These are phyloP conservation scores for Plenodomus lindquistii DNA, from an alignment of 2,329 filamentous ascomycete genomes.

Conservation along the genomic window DNA sequence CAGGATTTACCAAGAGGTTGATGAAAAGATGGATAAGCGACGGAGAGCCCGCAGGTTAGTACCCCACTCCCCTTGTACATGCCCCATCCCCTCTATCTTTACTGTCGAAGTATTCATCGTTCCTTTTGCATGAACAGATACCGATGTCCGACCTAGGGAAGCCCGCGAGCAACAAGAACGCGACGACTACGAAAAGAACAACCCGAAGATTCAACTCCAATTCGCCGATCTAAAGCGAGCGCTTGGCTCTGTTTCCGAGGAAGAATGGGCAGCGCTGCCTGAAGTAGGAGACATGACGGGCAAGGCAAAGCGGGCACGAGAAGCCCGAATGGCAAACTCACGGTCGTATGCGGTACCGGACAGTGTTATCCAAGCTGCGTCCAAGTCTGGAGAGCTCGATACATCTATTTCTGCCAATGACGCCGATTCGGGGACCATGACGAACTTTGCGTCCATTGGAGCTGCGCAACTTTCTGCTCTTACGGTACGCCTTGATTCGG, in stretches of 20 bases:
- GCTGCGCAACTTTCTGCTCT: conserved; percentile 94
- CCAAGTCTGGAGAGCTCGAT: conserved; percentile 78
- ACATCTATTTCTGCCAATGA: conserved; percentile 76
- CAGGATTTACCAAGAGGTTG: conserved; percentile 90
- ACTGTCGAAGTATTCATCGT: conserved; percentile 64
- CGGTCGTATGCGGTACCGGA: conserved; percentile 96
- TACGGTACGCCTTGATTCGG: conserved; percentile 90
- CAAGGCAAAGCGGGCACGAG: conserved; percentile 83
- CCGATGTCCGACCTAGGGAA: conserved; percentile 82
- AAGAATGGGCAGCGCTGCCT: conserved; percentile 94
- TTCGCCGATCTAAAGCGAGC: conserved; percentile 95
- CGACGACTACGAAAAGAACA: conserved; percentile 95
- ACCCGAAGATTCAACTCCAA: conserved; percentile 97
- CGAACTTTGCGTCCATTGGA: conserved; percentile 97
- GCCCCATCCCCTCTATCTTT: conserved; percentile 29
- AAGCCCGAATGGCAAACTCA: conserved; percentile 68
- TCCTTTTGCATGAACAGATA: conserved; percentile 72
- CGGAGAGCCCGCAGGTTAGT: conserved; percentile 86
- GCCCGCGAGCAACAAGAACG: conserved; percentile 86
- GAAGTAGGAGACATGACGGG: conserved; percentile 97
- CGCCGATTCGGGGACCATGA: conserved; percentile 81
- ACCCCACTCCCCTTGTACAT: conserved; percentile 26
- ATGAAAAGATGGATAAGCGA: conserved; percentile 94
- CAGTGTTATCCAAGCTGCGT: conserved; percentile 86
- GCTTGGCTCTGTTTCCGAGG: conserved; percentile 83